Base-by-base conservation (phyloP, 768 basidiomycete species). In the Agaricus subrufescens region DNA sequence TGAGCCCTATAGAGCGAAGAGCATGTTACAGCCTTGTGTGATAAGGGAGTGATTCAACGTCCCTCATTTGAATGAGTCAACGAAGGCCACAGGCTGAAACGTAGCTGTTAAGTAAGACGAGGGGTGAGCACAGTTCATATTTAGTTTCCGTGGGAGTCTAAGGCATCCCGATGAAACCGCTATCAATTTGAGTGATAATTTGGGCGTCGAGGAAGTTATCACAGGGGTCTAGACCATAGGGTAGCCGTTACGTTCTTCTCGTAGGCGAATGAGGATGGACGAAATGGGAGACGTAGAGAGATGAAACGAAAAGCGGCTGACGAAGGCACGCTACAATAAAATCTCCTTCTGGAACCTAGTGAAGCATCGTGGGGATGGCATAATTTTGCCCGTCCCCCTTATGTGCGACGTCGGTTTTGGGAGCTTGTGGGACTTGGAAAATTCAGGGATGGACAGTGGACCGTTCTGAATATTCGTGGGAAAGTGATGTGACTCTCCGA, bases 401-500 rank as follows among this genome's bases (percentile, higher is more conserved):
- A 11, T 8, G 11, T 34, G 34, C 7, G 34, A 34, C 34, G 11
- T 8, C 8, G 34, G 1, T 7, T 34, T 34, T 7, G 34, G 11
- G 34, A 34, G 11, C 11, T 34, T 34, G 7, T 2, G 8, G 3
- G 5, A 8, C 7, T 11, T 2, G 34, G 34, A 34, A 11, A 11
- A 34, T 11, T 34, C 34, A 34, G 34, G 34, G 34, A 8, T 34
- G 34, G 34, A 6, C 12, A 15, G n/a, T 14, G 40, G 19, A 42
- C 12, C 15, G 23, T 27, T 29, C 29, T 31, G 39, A 3, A 26
- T 3, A 14, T 40, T 44, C 55, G 55, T 56, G 55, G 48, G 55
- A 56, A 56, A 44, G 37, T 56, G 48, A 56, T 56, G 55, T 23
- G n/a, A 29, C 3, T 23, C 30, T 50, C 30, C 49, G 42, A 56